Evolutionary conservation across 139 green algal genomes (phyloP).

Genomic region (Ettlia oleoabundans): DNA sequence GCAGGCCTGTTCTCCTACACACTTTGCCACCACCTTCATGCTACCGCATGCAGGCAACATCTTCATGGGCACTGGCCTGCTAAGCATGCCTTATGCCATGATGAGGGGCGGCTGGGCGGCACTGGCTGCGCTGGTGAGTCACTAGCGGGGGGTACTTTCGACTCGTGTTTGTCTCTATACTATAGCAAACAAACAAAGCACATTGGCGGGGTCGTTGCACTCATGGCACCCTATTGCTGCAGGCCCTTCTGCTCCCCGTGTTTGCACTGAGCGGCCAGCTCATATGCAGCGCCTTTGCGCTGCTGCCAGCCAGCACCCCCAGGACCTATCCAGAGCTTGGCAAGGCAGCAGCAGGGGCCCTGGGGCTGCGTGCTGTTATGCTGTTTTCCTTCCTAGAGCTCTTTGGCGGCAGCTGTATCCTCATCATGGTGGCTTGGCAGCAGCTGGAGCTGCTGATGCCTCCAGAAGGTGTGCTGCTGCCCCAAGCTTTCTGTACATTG

Average conservation of each 20-base stretch:
- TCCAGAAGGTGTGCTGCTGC: not conserved
- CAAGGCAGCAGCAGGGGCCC: not conserved
- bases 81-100: slow-evolving; percentile 55
- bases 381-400: slow-evolving; percentile 53
- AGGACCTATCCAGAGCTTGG: slow-evolving; percentile 52
- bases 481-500: no score
- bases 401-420: slow-evolving; percentile 48
- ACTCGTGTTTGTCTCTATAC: no score
- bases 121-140: not conserved
- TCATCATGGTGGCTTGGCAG: slow-evolving; percentile 56
- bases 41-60: no score
- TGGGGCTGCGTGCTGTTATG: slow-evolving; percentile 30
- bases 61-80: slow-evolving; percentile 43
- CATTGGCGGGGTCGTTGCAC: no score
- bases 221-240: no score
- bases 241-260: slow-evolving; percentile 18
- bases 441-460: slow-evolving; percentile 46
- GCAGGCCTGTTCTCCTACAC: no score
- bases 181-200: no score
- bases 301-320: slow-evolving; percentile 11
- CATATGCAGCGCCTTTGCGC: slow-evolving; percentile 46
- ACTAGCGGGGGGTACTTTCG: no score
- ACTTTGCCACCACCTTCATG: no score
- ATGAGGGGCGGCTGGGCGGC: slow-evolving; percentile 49
- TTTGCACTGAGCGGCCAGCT: slow-evolving; percentile 55